Conservation (phyloP, 75 land plant species). For the Azolla pinnata region DNA sequence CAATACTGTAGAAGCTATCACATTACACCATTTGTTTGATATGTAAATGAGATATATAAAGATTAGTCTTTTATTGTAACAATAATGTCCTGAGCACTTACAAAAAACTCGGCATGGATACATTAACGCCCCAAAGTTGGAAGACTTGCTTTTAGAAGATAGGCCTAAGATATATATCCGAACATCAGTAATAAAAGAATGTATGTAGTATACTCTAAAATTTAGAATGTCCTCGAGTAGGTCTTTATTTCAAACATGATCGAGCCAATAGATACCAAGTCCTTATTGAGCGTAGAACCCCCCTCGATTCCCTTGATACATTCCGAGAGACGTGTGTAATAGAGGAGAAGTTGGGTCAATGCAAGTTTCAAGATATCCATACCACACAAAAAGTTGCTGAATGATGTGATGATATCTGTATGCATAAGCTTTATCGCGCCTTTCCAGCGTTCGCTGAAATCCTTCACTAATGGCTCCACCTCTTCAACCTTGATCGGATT, state of each 20-base stretch:
- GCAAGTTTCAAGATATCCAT: slow-evolving; percentile 94
- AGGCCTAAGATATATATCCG: too few species aligned
- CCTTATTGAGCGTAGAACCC: slow-evolving; percentile 74
- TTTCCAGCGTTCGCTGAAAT: slow-evolving; percentile 91
- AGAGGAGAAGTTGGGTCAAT: slow-evolving; percentile 83
- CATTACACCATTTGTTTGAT: too few species aligned
- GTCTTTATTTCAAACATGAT: slow-evolving; percentile 94
- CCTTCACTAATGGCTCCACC: slow-evolving; percentile 92
- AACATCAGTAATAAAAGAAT: too few species aligned
- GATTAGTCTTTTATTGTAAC: too few species aligned
- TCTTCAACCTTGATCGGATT: slow-evolving; percentile 70
- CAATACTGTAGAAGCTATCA: too few species aligned
- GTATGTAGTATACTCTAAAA: too few species aligned
- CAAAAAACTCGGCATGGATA: too few species aligned
- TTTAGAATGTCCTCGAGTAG: slow-evolving; percentile 86
- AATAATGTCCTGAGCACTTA: too few species aligned
- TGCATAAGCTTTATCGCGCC: slow-evolving; percentile 92
- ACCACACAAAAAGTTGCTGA: slow-evolving; percentile 97
- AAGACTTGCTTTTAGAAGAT: too few species aligned
- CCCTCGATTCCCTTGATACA: slow-evolving; percentile 68
- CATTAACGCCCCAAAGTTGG: too few species aligned
- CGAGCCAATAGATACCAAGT: slow-evolving; percentile 83
- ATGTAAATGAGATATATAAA: too few species aligned
- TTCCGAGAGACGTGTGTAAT: slow-evolving; percentile 90
- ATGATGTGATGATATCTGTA: slow-evolving; percentile 94